Evolutionary conservation across 352 stramenopile genomes (phyloP).

Genomic region (Stephanocyclus meneghinianus): DNA sequence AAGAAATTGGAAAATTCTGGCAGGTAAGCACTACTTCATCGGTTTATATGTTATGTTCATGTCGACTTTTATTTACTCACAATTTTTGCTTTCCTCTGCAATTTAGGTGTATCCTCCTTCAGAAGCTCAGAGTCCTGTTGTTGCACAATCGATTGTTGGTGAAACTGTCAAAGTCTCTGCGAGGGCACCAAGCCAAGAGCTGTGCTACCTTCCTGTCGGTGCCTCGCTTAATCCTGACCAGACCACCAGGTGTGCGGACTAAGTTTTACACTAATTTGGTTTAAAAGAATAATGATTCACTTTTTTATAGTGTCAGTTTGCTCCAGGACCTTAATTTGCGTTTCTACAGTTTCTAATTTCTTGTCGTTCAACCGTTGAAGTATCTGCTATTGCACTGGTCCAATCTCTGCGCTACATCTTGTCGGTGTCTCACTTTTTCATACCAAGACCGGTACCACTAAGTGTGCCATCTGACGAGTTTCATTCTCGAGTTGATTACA

Average conservation of each 20-base stretch:
- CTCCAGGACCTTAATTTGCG: too few species aligned
- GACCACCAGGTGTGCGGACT: slow-evolving; percentile 78
- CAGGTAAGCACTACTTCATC: slow-evolving; percentile 46
- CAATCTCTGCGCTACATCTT: too few species aligned
- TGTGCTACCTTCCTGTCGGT: slow-evolving; percentile 80
- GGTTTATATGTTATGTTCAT: not conserved
- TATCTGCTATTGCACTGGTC: too few species aligned
- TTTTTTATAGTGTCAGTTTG: too few species aligned
- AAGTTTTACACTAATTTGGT: slow-evolving; percentile 19
- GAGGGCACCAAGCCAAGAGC: slow-evolving; percentile 69
- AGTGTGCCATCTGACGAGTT: too few species aligned
- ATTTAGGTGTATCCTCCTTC: slow-evolving; percentile 72
- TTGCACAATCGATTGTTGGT: slow-evolving; percentile 49
- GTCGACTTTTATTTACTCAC: not conserved
- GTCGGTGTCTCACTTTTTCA: too few species aligned
- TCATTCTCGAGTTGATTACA: too few species aligned
- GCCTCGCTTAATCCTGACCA: slow-evolving; percentile 67
- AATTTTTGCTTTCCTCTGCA: not conserved
- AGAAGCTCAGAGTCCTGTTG: slow-evolving; percentile 58
- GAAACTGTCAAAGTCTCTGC: slow-evolving; percentile 68
- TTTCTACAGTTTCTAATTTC: too few species aligned
- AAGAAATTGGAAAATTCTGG: slow-evolving; percentile 84
- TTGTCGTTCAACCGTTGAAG: too few species aligned
- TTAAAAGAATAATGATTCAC: too few species aligned
- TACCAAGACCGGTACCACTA: too few species aligned